Evolutionary conservation across 768 basidiomycete species (phyloP), one percentile per base, ranked within the genome.

Genomic region (Serpula lacrymans): DNA sequence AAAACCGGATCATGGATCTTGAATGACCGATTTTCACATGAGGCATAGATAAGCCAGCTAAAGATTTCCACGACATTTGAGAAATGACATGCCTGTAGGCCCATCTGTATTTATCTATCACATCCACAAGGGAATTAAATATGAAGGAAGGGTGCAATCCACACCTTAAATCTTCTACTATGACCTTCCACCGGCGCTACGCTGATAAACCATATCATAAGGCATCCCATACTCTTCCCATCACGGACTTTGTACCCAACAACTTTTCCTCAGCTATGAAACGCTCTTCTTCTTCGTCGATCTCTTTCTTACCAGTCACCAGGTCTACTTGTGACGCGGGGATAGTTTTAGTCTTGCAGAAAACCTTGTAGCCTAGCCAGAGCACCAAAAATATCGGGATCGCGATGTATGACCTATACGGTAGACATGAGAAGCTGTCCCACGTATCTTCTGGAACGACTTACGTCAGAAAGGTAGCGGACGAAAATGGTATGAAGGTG

Each of bases 391-490:
- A 50, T 33, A 48, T 37, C 27, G 53, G 47, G 34, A 56, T 43
- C 10, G 38, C 24, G 23, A 57, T 47, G 34, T 34, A 45, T 29
- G 42, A 45, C 22, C 43, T 51, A 27, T 33, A 18, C 6, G 26
- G 35, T 38, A 24, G 26, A 47, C 14, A 31, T 24, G 12, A 30
- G 22, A 39, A 42, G 32, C 37, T 49, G 38, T 46, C 29, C 22
- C 41, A 23, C 47, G 16, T 27, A 9, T 14, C 47, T 32, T 33
- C 39, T 39, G 34, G 43, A 21, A 11, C 46, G 35, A 61, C 75
- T 52, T 54, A 81, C 64, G 82, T 84, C 49, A 87, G 63, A 47
- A 83, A 83, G 38, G 70, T 81, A 49, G 75, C 74, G 10, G 60
- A 57, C 46, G 61, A 69, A 61, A 74, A 82, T 18, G 70, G 71